Conservation (phyloP, 768 basidiomycete genomes). For the Clitopilus passeckerianus region DNA sequence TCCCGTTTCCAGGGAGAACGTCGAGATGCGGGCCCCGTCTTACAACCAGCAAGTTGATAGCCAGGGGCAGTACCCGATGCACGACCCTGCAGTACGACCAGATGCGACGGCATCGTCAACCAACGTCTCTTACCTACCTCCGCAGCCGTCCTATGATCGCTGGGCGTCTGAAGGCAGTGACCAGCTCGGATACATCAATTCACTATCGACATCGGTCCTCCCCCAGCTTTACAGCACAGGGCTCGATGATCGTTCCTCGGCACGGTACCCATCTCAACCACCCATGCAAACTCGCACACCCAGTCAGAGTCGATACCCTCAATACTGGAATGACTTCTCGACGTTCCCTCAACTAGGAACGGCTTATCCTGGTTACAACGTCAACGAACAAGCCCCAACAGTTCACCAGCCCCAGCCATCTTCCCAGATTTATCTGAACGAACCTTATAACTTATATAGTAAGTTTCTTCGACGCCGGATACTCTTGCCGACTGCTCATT, state of each 20-base stretch:
- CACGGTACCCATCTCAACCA: conserved; percentile 4
- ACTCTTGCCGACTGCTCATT: background rate
- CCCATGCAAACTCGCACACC: conserved; percentile 5
- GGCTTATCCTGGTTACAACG: conserved; percentile 25
- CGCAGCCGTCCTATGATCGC: conserved; percentile 32
- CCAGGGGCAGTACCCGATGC: conserved; percentile 6
- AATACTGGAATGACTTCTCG: conserved; percentile 54
- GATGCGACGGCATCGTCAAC: background rate
- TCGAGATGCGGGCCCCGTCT: conserved; percentile 12
- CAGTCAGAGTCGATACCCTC: conserved; percentile 34
- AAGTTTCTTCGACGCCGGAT: background rate
- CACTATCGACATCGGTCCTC: conserved; percentile 67
- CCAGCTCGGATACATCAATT: conserved; percentile 31
- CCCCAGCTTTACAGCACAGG: conserved; percentile 77
- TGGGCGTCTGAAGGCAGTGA: conserved; percentile 33
- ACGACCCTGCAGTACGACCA: background rate
- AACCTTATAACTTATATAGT: conserved; percentile 22
- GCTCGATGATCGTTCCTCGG: conserved; percentile 35
- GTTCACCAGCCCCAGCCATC: conserved; percentile 13
- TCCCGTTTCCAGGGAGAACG: conserved; percentile 7
- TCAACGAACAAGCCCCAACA: conserved; percentile 8
- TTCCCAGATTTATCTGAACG: conserved; percentile 19
- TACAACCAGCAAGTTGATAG: conserved; percentile 7
- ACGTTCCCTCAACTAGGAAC: conserved; percentile 44
- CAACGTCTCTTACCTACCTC: background rate